Base-by-base conservation (phyloP, 2,329 filamentous ascomycete species). In the Penicillium decumbens region DNA sequence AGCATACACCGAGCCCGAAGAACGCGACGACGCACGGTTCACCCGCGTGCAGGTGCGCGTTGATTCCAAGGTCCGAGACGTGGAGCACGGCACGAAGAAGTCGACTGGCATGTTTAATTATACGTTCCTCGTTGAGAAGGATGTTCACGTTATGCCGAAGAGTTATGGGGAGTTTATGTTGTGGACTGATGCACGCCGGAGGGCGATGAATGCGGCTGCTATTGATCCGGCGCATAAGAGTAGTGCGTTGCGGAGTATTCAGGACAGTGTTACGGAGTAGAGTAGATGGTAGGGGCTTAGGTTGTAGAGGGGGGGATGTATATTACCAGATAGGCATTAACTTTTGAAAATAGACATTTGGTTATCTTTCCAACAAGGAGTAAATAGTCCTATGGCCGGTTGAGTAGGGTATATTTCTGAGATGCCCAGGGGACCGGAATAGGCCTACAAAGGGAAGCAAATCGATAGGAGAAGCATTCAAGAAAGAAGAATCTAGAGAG, bases 81-180 rank as follows among this genome's bases (percentile, higher is more conserved):
- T 89, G 27, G 84, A 88, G 68, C 84, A 88, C 60, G 83, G 82
- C 5, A 77, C 77, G 42, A 80, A 81, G 23, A 84, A 81, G 61
- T 79, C 83, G 2, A 88, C 85, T 0, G 86, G 86, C 4, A 83
- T 86, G 59, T 89, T 89, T 72, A 87, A 88, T 60, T 89, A 89
- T 64, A 88, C 85, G 0, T 88, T 88, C 63, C 75, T 78, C 46
- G 82, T 87, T 2, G 79, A 83, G 47, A 80, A 77, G 60, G 79
- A 84, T 58, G 75, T 87, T 40, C 78, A 81, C 59, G 80, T 88
- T 18, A 81, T 87, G 73, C 85, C 85, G 3, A 73, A 77, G 63
- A 79, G 75, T 10, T 85, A 84, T 58, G 75, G 76, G 1, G 81
- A 84, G 57, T 83, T 82, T 55, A 84, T 84, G 81, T 75, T 81